Evolutionary conservation across 2,329 filamentous ascomycete species (phyloP), one percentile per base, ranked within the genome.

Genomic region (Aspergillus eucalypticola): DNA sequence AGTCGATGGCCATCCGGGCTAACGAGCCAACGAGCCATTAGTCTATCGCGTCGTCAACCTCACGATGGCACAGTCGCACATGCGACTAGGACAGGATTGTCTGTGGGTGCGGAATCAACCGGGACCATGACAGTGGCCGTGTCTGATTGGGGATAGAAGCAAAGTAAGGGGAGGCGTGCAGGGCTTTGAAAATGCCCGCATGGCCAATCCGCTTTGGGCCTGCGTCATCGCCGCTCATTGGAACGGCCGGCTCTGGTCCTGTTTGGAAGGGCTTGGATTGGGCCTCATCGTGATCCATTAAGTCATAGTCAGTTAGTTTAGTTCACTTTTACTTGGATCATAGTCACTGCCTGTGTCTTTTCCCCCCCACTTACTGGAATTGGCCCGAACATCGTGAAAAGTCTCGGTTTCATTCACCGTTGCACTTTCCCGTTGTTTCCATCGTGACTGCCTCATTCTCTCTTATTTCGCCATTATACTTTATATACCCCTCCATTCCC

Each of bases 401-500:
- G 21, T 19, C 17, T 44, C 2, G 10, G 17, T 21, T 11, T 19
- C 49, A 54, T 54, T 23, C 38, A 42, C 38, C 38, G 52, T 42
- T 39, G 44, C 44, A 46, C 48, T 48, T 60, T 53, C 46, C n/a
- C 41, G n/a, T 25, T 53, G 21, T 52, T 48, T 23, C 53, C 21
- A 50, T 60, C 48, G 41, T 51, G 42, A 46, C 46, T 50, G 17
- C 54, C 56, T 32, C 39, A 38, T 46, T 56, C 46, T 7, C 35
- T 11, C 46, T 25, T 11, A 44, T 44, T 64, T 56, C 29, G 60
- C 56, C 49, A 11, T 42, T 27, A 42, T 52, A 55, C 58, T 60
- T 60, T 62, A 63, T 65, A 42, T 59, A 62, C 55, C 62, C 58
- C 60, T 62, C 64, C 59, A 56, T 60, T 53, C 54, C 54, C 56